A percentile compares a stretch with the other conserved stretches of the same genome.
phyloP scores from a whole-genome alignment of 2,329 filamentous ascomycete species.

The Plenodomus tracheiphilus region DNA sequence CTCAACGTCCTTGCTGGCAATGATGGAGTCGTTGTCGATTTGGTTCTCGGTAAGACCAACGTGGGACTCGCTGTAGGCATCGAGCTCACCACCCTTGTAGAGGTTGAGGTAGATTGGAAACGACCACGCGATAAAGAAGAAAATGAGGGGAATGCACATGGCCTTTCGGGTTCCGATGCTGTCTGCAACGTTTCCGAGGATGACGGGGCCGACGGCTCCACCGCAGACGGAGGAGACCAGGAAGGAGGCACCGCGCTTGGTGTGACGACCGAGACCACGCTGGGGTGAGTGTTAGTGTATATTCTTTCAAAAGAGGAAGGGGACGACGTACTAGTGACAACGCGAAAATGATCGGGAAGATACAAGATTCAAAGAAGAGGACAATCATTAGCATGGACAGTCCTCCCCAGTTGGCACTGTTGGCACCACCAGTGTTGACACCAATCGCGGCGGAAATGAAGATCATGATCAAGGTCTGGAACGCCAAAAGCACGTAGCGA shows the following conservation, averaged over 20 bases:
- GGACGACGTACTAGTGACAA: too few species aligned
- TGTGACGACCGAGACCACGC: constrained; percentile 45
- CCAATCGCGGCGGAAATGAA: constrained; percentile 42
- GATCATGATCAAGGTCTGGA: constrained; percentile 43
- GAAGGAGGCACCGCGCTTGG: constrained; percentile 46
- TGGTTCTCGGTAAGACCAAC: constrained; percentile 31
- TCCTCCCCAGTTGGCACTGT: constrained; percentile 41
- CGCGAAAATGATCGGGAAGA: constrained; percentile 47
- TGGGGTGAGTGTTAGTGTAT: too few species aligned
- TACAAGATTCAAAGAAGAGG: constrained; percentile 45
- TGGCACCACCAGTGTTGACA: constrained; percentile 33
- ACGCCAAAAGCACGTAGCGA: constrained; percentile 41
- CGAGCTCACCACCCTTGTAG: constrained; percentile 39
- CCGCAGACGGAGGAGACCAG: constrained; percentile 43
- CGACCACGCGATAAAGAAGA: constrained; percentile 41
- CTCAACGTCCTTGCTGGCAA: constrained; percentile 31
- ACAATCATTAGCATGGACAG: constrained; percentile 43
- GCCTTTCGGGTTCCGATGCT: constrained; percentile 36
- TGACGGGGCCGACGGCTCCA: constrained; percentile 42
- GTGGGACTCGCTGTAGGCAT: constrained; percentile 39
- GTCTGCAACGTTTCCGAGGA: constrained; percentile 43
- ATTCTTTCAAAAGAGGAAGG: too few species aligned
- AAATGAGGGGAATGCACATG: constrained; percentile 42
- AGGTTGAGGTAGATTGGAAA: constrained; percentile 45
- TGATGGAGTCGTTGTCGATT: constrained; percentile 29